Evolutionary conservation across 176 grass and related monocot genomes (phyloP), one percentile per base, ranked within the genome.

Genomic region (Panicum miliaceum): DNA sequence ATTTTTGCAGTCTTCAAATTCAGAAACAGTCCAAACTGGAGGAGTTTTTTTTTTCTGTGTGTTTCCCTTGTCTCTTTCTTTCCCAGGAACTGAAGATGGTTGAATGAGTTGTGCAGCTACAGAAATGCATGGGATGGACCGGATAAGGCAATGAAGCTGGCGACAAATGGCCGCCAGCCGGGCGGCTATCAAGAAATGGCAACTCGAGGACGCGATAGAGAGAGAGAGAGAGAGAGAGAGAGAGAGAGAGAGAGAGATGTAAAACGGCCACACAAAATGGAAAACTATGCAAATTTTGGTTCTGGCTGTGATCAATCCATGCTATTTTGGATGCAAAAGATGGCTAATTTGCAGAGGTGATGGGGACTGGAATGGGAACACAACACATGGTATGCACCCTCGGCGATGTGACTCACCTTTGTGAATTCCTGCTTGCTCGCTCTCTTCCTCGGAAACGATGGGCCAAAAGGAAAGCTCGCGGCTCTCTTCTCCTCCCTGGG

Each of bases 371-470:
- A 51, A n/a, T 58, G 43, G 64, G 76, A 72, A 57, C 19, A 3
- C 18, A 16, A 43, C 63, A 22, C 11, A 59, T 43, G 47, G 16
- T 46, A 76, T 48, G 58, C 18, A 14, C 18, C 84, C 15, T 32
- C 58, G 71, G 35, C 80, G 79, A 29, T 68, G 1, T 41, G 62
- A 88, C 87, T 89, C 76, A 89, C 87, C 87, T 89, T 40, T 32
- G 76, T 3, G 71, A 22, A 75, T 37, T 54, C 48, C 46, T 34
- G n/a, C 11, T 50, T 48, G 48, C 45, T 32, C 29, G 29, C 38
- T 29, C 29, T 40, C 40, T 68, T 48, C 35, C 52, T 23, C 32
- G 7, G 58, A 42, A 78, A 61, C 61, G 54, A 80, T 63, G 66
- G 56, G 42, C n/a, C 67, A 23, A 46, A 46, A 71, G 23, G 25